Base-by-base conservation (phyloP, 257 asterid genomes). In the Salvia rosmarinus region DNA sequence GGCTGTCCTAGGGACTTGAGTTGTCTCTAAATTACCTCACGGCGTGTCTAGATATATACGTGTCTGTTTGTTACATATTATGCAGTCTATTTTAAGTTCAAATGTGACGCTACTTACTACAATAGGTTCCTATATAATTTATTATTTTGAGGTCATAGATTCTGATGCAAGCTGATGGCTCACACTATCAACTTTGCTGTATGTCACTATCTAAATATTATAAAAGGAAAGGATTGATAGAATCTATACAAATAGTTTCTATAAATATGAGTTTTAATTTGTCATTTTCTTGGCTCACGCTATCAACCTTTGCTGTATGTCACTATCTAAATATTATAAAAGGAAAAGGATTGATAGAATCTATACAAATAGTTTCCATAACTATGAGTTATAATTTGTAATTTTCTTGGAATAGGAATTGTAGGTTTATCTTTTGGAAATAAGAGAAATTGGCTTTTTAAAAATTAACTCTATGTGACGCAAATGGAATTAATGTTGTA, bases 81-180 rank as follows among this genome's bases (percentile, higher is more conserved):
- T 12, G 49, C 16, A 4, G 12, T 10, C 12, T 12, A n/a, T 43
- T 43, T 43, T 43, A 11, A 12, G 16, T 43, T 43, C 49, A 43
- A 11, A 43, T 5, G 49, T 43, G 3, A 5, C 16, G 49, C 49
- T 43, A 12, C 19, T 51, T 19, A 17, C 58, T 51, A 23, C 3
- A 54, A 23, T 6, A 20, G 28, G 1, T 50, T 50, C 25, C 5
- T n/a, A 49, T 46, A 13, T 9, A 10, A 30, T 30, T 57, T 10
- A 28, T 9, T 52, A 52, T 12, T 28, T 28, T 5, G 2, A 13
- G 20, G 64, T 57, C 42, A 12, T 57, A 13, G 40, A 6, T 57
- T 57, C 11, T 25, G 40, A 57, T 57, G 64, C 64, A 57, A 57
- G 40, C 42, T 57, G 64, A 57, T 57, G 64, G 19, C 10, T 39